Base-by-base conservation (phyloP, 164 flowering plant species). In the Sedum album region DNA sequence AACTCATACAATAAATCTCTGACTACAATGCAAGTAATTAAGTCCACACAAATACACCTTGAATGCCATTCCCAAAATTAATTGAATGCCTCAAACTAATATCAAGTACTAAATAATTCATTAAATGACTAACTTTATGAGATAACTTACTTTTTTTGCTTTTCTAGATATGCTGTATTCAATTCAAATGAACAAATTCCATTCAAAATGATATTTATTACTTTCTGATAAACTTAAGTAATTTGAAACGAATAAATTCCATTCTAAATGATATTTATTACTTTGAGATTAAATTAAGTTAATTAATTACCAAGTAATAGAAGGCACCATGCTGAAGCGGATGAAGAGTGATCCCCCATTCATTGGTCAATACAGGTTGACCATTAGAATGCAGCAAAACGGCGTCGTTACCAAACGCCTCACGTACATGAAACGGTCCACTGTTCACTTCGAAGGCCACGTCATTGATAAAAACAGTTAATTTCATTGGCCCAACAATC, bases 281-380 rank as follows among this genome's bases (percentile, higher is more conserved):
- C 15, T 44, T 11, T 14, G 4, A 13, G 48, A 17, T 44, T 0
- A 13, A 13, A 13, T 4, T 44, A 13, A 1, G 48, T 38, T 64
- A 38, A 33, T 65, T 35, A 63, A 31, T 65, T 65, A 84, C 75
- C 76, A 84, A 77, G 72, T 81, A 82, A 65, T 95, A 95, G 71
- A 74, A 86, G 18, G 87, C 86, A 41, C 93, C 96, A 46, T 88
- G 89, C 49, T 86, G 88, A 46, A 95, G 94, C 25, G 96, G 71
- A 35, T 87, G 88, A 18, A 94, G 81, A 14, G 94, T 88, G 69
- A 88, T 64, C 23, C 99, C 97, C 96, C 93, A 92, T 66, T 90
- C 93, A 70, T 92, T 76, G 69, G 94, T 90, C 66, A 80, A 76
- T 48, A 92, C 90, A 1, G 96, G 89, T 44, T 90, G 94, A 46